Base-by-base conservation (phyloP, 371 early-diverging fungal genomes). In the Fennellomyces sp. region DNA sequence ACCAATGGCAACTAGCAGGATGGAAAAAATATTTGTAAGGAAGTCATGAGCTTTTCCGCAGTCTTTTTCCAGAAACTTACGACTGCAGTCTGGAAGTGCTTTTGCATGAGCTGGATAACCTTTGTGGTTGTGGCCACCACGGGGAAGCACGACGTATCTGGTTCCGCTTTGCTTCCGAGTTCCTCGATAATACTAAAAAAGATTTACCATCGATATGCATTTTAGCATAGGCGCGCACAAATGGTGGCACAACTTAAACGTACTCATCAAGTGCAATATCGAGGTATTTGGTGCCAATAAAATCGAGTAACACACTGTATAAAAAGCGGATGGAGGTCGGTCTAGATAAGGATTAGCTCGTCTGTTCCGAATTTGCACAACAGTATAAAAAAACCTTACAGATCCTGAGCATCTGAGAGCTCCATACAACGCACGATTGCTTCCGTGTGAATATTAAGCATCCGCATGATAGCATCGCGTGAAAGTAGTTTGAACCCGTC, bases 161-260 rank as follows among this genome's bases (percentile, higher is more conserved):
- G 94, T 62, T 93, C 94, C 12, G 74, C 72, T 47, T 83, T 80
- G 10, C 68, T 66, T 55, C 84, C 89, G 30, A 93, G 58, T 42
- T 90, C 91, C 58, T 96, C 96, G 8, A 91, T 65, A n/a, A 86
- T 83, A 31, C 92, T 94, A n/a, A n/a, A n/a, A n/a, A n/a, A n/a
- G n/a, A n/a, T n/a, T n/a, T n/a, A 50, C n/a, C 5, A 23, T 21
- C 5, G n/a, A 8, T 21, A 45, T 38, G 29, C 3, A 35, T 25
- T 36, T 26, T 27, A 28, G 36, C 17, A 36, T 10, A 26, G 33
- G 19, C 17, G 29, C 11, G 30, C 35, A 13, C 35, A 33, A 33
- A 8, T 33, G 13, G 6, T 33, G 13, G 8, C 13, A 33, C 13
- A 6, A 33, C 35, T 33, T 23, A 1, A 33, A 73, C 84, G 70